phyloP scores from a whole-genome alignment of 495 filamentous ascomycete species.

The Penicillium angulare region DNA sequence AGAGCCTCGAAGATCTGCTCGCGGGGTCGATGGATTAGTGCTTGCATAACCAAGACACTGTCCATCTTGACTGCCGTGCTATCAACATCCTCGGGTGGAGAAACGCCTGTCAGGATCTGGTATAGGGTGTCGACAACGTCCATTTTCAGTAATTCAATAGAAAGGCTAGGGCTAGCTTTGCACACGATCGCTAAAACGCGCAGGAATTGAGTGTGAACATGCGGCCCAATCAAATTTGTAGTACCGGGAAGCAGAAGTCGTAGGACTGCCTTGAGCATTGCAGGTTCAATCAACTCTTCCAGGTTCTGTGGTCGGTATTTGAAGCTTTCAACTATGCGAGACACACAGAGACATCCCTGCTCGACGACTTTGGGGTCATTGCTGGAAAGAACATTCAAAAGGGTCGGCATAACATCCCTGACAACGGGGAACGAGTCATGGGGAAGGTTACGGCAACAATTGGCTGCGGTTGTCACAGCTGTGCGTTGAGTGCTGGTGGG shows the following conservation, averaged over 20 bases:
- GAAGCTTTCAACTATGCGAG: constrained; percentile 96
- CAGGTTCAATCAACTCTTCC: constrained; percentile 85
- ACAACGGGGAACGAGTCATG: constrained; percentile 89
- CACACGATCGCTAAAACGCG: constrained; percentile 85
- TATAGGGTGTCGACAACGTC: constrained; percentile 97
- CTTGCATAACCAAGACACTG: constrained; percentile 98
- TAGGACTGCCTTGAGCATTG: constrained; percentile 83
- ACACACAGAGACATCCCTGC: constrained; percentile 93
- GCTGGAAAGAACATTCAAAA: constrained; percentile 83
- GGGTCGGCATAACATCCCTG: constrained; percentile 90
- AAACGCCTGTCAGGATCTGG: constrained; percentile 96
- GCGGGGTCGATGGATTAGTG: constrained; percentile 91
- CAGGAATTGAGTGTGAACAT: constrained; percentile 96
- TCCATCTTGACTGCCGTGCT: constrained; percentile 88
- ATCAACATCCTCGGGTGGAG: constrained; percentile 76
- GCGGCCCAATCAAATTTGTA: constrained; percentile 90
- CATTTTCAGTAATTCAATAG: constrained; percentile 91
- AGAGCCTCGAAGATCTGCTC: constrained; percentile 97
- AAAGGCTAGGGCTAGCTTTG: constrained; percentile 80
- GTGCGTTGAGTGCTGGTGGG: constrained; percentile 95
- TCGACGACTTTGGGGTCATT: constrained; percentile 97
- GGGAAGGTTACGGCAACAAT: constrained; percentile 94
- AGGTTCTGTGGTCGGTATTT: constrained; percentile 80
- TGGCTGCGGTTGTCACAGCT: constrained; percentile 94
- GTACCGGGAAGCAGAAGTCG: constrained; percentile 89